Conservation (phyloP, 441 rosid genomes). For the Melastoma candidum region DNA sequence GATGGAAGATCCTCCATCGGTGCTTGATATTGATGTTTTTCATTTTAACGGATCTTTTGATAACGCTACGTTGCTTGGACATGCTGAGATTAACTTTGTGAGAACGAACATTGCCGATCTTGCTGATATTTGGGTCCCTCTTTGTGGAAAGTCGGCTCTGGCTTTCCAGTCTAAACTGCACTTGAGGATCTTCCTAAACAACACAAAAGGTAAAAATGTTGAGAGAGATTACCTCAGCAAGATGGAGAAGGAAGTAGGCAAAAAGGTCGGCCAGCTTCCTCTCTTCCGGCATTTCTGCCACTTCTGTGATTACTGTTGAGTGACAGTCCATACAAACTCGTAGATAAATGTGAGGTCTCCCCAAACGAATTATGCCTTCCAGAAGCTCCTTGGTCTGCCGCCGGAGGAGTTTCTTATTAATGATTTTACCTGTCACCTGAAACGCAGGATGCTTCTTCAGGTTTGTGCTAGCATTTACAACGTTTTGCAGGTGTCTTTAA, state of each 20-base stretch:
- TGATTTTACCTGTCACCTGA: constrained; percentile 95
- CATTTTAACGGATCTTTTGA: constrained; percentile 95
- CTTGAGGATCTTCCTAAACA: constrained; percentile 79
- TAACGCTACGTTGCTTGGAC: constrained; percentile 80
- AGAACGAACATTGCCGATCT: constrained; percentile 73
- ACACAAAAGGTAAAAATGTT: constrained; percentile 77
- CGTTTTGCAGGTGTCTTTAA: neutral
- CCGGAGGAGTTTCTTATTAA: constrained; percentile 94
- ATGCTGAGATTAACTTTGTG: constrained; percentile 76
- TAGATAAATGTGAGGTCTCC: constrained; percentile 93
- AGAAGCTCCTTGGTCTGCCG: constrained; percentile 92
- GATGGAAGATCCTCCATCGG: constrained; percentile 94
- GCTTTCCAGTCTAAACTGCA: constrained; percentile 93
- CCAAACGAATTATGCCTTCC: constrained; percentile 92
- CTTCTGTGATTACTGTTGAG: neutral
- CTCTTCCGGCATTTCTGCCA: constrained; percentile 1
- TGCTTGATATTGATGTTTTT: constrained; percentile 77
- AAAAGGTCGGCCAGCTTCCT: constrained; percentile 47
- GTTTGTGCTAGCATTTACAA: constrained; percentile 21
- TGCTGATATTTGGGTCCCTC: constrained; percentile 87
- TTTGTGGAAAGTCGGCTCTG: constrained; percentile 79
- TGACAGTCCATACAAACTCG: constrained; percentile 12
- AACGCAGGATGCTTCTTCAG: constrained; percentile 92
- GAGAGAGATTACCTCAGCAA: constrained; percentile 73
- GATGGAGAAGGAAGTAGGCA: constrained; percentile 99